Evolutionary conservation across 192 early-diverging fungal species (phyloP), one percentile per base, ranked within the genome.

Genomic region (Radiomyces spectabilis): DNA sequence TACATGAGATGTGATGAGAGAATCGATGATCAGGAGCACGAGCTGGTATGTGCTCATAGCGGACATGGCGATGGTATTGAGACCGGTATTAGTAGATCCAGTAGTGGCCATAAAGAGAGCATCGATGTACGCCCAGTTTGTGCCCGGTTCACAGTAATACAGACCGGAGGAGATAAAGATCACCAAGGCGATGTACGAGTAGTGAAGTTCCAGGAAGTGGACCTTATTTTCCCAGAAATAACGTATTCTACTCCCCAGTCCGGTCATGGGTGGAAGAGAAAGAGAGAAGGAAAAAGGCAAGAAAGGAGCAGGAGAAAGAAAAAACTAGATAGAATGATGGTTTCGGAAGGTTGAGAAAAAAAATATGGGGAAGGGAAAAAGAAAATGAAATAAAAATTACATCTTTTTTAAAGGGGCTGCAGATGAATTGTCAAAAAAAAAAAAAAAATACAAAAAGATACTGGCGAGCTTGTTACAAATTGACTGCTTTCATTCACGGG

Each of bases 181-280:
- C 9, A 68, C 24, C 7, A 52, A 21, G 13, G 51, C 10, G 15
- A 68, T 61, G 18, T 68, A 68, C 4, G 29, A 32, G 37, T 68
- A 68, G n/a, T 68, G 65, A 13, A 68, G 43, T n/a, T 68, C 47
- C 15, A 68, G 27, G 47, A 68, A 68, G 38, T 68, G 65, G 32
- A 68, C 48, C 22, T 53, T 46, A 5, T 55, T 51, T 25, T 51
- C 21, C 41, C 55, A 68, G 19, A 57, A 57, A 32, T 37, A 38
- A 27, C n/a, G 39, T 34, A 53, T 25, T 24, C 21, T 39, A n/a
- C 41, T 39, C 22, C 42, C 3, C 37, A 31, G 1, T 9, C 31
- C 30, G 52, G 21, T 31, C 8, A 9, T 44, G 10, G 5, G 10
- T 26, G n/a, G 7, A 9, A n/a, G 10, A 9, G 19, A 12, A 44